A percentile compares a stretch with the other conserved stretches of the same genome.
phyloP scores from a whole-genome alignment of 164 flowering plant genomes.

The Macadamia tetraphylla region DNA sequence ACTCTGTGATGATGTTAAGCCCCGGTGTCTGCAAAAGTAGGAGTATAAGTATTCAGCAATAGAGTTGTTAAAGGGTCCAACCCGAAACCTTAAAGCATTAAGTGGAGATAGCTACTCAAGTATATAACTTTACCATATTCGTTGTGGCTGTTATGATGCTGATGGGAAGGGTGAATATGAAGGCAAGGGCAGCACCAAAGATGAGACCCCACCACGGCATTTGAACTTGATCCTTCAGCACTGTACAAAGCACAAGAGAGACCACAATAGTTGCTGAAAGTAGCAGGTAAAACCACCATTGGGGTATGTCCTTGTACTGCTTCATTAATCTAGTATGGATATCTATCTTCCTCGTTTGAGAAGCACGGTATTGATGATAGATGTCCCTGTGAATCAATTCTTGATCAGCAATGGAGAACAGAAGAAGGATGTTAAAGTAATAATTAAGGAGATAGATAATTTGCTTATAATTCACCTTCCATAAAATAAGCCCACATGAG shows the following conservation, averaged over 20 bases:
- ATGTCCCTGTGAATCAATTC: conserved; percentile 36
- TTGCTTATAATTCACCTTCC: conserved; percentile 35
- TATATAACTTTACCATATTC: conserved; percentile 44
- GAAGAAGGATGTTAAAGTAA: neutral
- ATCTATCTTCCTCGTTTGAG: conserved; percentile 39
- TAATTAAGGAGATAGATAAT: neutral
- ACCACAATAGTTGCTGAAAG: conserved; percentile 32
- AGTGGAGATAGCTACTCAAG: too few relatives aligned
- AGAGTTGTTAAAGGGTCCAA: too few relatives aligned
- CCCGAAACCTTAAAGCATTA: too few relatives aligned
- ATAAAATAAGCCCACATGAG: conserved; percentile 54
- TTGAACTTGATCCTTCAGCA: conserved; percentile 60
- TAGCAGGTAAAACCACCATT: conserved; percentile 61
- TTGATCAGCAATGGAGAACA: neutral
- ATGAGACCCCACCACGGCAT: conserved; percentile 94
- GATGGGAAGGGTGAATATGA: conserved; percentile 68
- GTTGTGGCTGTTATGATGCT: conserved; percentile 87
- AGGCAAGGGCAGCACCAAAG: conserved; percentile 51
- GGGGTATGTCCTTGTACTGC: conserved; percentile 58
- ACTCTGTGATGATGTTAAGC: conserved; percentile 64
- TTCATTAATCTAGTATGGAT: conserved; percentile 77
- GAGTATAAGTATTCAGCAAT: too few relatives aligned
- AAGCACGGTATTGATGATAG: conserved; percentile 22
- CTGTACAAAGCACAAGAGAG: conserved; percentile 52
- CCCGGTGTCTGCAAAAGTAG: conserved; percentile 52